phyloP scores from a whole-genome alignment of 257 asterid genomes.

The Solanum phureja region DNA sequence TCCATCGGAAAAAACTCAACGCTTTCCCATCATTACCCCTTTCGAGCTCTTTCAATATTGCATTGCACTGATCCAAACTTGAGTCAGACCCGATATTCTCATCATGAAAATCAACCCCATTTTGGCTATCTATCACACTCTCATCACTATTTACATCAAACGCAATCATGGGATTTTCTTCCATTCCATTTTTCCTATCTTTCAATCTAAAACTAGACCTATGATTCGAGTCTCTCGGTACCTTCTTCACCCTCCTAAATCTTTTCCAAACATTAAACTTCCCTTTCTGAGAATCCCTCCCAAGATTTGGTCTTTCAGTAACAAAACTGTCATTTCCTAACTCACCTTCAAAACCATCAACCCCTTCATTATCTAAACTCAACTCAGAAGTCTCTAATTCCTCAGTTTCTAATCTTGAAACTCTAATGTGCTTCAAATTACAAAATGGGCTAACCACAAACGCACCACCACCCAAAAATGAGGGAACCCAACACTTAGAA shows the following conservation, averaged over 20 bases:
- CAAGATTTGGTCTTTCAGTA: slow-evolving; percentile 10
- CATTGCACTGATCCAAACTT: slow-evolving; percentile 49
- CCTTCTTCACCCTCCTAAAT: slow-evolving; percentile 20
- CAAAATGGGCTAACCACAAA: slow-evolving; percentile 33
- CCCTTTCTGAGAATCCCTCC: slow-evolving; percentile 13
- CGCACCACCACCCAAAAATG: slow-evolving; percentile 39
- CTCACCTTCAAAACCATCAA: slow-evolving; percentile 5
- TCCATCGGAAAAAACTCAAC: slow-evolving; percentile 61
- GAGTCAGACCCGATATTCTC: slow-evolving; percentile 13
- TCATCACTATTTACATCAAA: slow-evolving; percentile 6
- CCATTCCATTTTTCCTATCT: slow-evolving; percentile 8
- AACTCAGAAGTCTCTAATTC: slow-evolving; percentile 17
- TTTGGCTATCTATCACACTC: slow-evolving; percentile 12
- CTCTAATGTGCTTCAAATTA: slow-evolving; percentile 35
- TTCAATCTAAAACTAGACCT: slow-evolving; percentile 6
- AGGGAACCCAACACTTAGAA: slow-evolving; percentile 21
- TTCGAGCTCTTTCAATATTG: slow-evolving; percentile 54
- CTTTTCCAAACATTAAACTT: slow-evolving; percentile 43
- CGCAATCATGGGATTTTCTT: slow-evolving; percentile 6
- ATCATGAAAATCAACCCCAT: slow-evolving; percentile 11
- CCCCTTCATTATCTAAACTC: slow-evolving; percentile 7
- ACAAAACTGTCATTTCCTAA: slow-evolving; percentile 26
- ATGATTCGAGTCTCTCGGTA: slow-evolving; percentile 10
- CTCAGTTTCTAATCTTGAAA: slow-evolving; percentile 47
- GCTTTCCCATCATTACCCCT: slow-evolving; percentile 33